Base-by-base conservation (phyloP, 345 rosid species). In the Eucalyptus dawsonii region DNA sequence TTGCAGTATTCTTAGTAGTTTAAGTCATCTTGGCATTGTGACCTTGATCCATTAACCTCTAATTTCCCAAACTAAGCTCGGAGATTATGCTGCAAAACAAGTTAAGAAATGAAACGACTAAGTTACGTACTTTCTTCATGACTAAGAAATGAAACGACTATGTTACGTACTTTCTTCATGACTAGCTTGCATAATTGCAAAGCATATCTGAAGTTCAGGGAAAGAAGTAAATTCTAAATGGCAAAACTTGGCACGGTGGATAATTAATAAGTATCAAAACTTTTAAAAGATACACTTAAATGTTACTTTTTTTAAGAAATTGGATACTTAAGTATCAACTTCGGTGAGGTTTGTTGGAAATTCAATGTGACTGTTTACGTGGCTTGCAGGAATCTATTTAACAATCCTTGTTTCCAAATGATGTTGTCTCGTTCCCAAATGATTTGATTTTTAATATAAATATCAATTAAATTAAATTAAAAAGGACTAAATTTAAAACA, bases 331-430 rank as follows among this genome's bases (percentile, higher is more conserved):
- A 19, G 24, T 1, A 53, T 53, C 10, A 19, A 53, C 4, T 53
- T 53, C 0, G 2, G 58, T 19, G 58, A 19, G 24, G 24, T 53
- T 53, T 19, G 58, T 3, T 3, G 24, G 24, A 53, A 53, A 53
- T 53, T 53, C 2, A 3, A 53, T 0, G 24, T 53, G 56, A 53
- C 2, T 10, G 24, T 53, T 1, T 53, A 53, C 0, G 10, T 8
- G 10, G 9, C 24, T 19, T 53, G 10, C 0, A 53, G 4, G 0
- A 53, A 19, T 19, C 24, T 53, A 53, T 19, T 53, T 19, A 19
- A 53, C 0, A 4, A 53, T 53, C 24, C 58, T 53, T 19, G 24
- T 53, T 53, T 53, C 2, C 1, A 53, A 53, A 53, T 53, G 56
- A 53, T 53, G 24, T 53, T 53, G 58, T 53, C 10, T 19, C 2